Conservation (phyloP, 345 rosid genomes). For the Jatropha curcas region DNA sequence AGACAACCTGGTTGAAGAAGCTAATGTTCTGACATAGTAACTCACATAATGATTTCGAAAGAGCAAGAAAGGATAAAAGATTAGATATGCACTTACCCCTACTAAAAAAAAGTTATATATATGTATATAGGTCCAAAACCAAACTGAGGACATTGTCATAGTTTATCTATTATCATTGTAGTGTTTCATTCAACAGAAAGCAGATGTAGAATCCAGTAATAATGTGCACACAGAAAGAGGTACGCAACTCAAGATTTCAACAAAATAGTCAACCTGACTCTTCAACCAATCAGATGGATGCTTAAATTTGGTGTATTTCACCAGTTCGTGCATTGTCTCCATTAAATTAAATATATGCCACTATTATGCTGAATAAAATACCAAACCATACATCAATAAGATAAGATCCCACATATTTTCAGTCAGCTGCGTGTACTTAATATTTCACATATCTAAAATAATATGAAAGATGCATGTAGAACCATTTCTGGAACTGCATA, state of each 20-base stretch:
- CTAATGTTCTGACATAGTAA: not conserved
- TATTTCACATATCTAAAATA: not conserved
- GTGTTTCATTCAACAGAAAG: not conserved
- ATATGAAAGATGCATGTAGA: not conserved
- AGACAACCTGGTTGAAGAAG: not conserved
- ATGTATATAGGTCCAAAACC: too few species aligned
- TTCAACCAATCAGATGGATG: not conserved
- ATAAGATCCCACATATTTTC: not conserved
- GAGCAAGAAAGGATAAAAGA: not conserved
- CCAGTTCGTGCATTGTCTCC: not conserved
- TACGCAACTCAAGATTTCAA: not conserved
- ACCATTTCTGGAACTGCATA: not conserved
- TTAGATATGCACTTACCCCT: too few species aligned
- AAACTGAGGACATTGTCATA: not conserved
- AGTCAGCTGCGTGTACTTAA: not conserved
- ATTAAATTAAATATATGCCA: not conserved
- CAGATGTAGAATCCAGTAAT: not conserved
- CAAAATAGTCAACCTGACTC: slow-evolving; percentile 1
- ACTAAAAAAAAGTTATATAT: too few species aligned
- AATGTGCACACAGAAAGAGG: not conserved
- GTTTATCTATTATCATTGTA: not conserved
- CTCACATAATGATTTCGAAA: not conserved
- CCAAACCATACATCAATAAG: not conserved
- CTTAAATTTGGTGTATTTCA: not conserved
- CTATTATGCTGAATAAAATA: not conserved